Evolutionary conservation across 768 basidiomycete genomes (phyloP), one percentile per base, ranked within the genome.

Genomic region (Artomyces pyxidatus): DNA sequence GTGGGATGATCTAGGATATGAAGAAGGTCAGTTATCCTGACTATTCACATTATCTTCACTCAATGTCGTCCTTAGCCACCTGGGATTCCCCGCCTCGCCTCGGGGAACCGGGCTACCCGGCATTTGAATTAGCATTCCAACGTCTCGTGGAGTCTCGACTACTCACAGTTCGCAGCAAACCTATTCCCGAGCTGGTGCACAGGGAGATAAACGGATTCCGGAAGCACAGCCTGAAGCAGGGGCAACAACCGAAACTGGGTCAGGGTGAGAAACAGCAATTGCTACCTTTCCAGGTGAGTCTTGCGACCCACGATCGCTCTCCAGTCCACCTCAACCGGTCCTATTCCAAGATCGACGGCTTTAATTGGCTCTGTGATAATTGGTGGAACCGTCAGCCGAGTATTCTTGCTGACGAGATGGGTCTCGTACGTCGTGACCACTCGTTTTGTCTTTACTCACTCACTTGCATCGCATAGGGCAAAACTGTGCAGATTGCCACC

Each of bases 361-460:
- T 89, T 46, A 88, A 88, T 47, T 90, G 87, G 89, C 71, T 91
- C 40, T 83, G 77, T 55, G 78, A 83, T 55, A 90, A 92, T 53
- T 94, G 92, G 92, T 90, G 85, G 83, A 82, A 77, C 54, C 75
- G 71, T 37, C 90, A 90, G 53, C 79, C 81, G 37, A 90, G 85
- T 53, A 94, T 94, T 54, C 76, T 98, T 19, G 95, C 96, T 3
- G 96, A 99, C 62, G 96, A 98, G 65, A 98, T 99, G 96, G 93
- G 93, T 50, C 67, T 93, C 62, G 91, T 89, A 63, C 45, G 72
- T 61, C 12, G 8, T 11, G 10, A 12, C n/a, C 23, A 22, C 16
- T 44, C 22, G 19, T 28, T 9, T 46, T 12, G 12, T 23, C 22
- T 19, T 14, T n/a, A 38, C n/a, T 32, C 8, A 38, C 43, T 35